A percentile compares a stretch with the other conserved stretches of the same genome.
phyloP scores from a whole-genome alignment of 2,329 filamentous ascomycete species.

The Venturia asperata region DNA sequence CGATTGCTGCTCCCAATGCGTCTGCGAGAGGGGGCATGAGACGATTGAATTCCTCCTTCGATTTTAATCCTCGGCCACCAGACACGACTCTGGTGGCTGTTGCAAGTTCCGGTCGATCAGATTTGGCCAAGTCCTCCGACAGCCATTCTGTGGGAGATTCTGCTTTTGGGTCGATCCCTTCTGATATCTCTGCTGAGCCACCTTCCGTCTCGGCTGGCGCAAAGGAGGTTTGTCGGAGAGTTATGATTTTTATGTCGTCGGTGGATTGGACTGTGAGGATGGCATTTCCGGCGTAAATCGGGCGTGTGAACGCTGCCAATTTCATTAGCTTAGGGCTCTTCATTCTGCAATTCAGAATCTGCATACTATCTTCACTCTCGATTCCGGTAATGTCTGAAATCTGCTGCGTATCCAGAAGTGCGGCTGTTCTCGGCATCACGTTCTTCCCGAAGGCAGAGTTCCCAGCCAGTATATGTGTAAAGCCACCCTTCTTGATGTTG shows the following conservation, averaged over 20 bases:
- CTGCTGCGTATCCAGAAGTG: slow-evolving; percentile 84
- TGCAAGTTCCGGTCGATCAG: slow-evolving; percentile 84
- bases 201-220: slow-evolving; percentile 63
- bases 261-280: slow-evolving; percentile 91
- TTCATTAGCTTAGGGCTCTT: neutral
- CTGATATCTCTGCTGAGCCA: slow-evolving; percentile 68
- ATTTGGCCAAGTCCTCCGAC: slow-evolving; percentile 86
- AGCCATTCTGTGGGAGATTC: slow-evolving; percentile 77
- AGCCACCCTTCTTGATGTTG: slow-evolving; percentile 93
- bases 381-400: slow-evolving; percentile 86
- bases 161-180: slow-evolving; percentile 75
- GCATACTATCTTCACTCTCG: slow-evolving; percentile 73
- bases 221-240: slow-evolving; percentile 89
- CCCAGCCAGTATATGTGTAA: slow-evolving; percentile 82
- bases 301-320: slow-evolving; percentile 71
- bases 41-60: slow-evolving; percentile 93
- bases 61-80: slow-evolving; percentile 90
- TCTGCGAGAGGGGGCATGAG: slow-evolving; percentile 90
- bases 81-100: slow-evolving; percentile 89
- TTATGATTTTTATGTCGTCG: slow-evolving; percentile 81
- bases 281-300: slow-evolving; percentile 96
- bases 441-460: slow-evolving; percentile 98
- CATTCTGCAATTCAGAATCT: neutral
- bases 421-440: slow-evolving; percentile 82
- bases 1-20: slow-evolving; percentile 87